A percentile compares a stretch with the other conserved stretches of the same genome.
Conservation (phyloP, 805 yeast genomes). For the Sugiyamaella mastotermitis region DNA sequence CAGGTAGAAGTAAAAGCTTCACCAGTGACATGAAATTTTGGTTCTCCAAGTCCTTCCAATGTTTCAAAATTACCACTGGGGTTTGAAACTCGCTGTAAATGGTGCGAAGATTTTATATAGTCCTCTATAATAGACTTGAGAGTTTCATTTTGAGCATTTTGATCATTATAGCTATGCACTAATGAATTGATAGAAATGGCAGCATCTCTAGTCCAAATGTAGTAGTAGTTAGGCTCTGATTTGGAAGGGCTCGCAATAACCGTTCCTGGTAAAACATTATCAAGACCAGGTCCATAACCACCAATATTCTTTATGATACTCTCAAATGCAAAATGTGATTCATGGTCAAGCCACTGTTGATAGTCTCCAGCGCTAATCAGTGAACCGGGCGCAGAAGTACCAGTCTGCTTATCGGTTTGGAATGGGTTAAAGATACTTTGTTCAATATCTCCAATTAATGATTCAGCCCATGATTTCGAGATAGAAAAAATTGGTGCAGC, state of each 20-base stretch:
- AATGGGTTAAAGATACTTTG: no score
- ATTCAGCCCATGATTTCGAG: no score
- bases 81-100: constrained; percentile 61
- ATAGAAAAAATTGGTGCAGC: no score
- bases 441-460: no score
- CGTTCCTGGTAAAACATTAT: constrained; percentile 54
- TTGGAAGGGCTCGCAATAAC: constrained; percentile 83
- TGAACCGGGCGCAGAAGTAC: constrained; percentile 16
- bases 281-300: constrained; percentile 34
- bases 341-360: constrained; percentile 44
- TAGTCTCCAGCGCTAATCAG: constrained; percentile 34
- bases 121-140: constrained; percentile 40
- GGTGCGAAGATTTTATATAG: constrained; percentile 53
- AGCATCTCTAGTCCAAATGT: constrained; percentile 87
- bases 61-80: constrained; percentile 54
- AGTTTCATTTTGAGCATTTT: constrained; percentile 22
- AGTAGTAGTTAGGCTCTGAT: constrained; percentile 69
- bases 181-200: constrained; percentile 64
- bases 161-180: constrained; percentile 48
- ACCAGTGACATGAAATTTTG: constrained; percentile 71
- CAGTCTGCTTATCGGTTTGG: background rate
- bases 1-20: constrained; percentile 57
- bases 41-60: constrained; percentile 71
- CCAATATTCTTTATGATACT: constrained; percentile 52
- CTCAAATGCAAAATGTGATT: constrained; percentile 38